Percentiles rank a stretch among this genome's conserved stretches.
Evolutionary conservation across 2,329 filamentous ascomycete genomes (phyloP).

Genomic region (Colletotrichum sp.): DNA sequence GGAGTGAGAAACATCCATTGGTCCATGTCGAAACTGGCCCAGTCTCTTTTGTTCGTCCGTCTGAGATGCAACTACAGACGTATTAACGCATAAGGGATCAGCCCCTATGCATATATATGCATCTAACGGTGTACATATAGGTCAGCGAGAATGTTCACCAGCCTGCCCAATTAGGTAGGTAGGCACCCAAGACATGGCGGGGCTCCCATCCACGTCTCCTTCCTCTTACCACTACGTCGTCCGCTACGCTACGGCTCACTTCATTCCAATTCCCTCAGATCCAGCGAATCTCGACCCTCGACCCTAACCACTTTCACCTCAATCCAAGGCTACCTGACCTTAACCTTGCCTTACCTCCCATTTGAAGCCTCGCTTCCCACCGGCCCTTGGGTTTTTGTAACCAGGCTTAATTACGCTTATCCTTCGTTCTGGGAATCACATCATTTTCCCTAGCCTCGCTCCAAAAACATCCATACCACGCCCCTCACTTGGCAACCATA

Average conservation of each 20-base stretch:
- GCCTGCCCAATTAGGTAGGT: conserved; percentile 14
- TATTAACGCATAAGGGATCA: not conserved
- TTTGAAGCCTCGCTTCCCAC: not conserved
- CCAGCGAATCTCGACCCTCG: not conserved
- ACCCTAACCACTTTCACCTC: not conserved
- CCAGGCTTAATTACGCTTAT: not conserved
- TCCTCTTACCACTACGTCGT: not conserved
- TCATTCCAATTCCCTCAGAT: not conserved
- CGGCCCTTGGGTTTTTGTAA: not conserved
- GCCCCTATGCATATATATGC: not conserved
- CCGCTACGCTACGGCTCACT: not conserved
- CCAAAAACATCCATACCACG: not conserved
- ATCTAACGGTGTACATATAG: not conserved
- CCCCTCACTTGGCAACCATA: not conserved
- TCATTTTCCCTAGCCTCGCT: not conserved
- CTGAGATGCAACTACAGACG: not conserved
- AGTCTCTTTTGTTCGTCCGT: not conserved
- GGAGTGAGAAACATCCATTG: not conserved
- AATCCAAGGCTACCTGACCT: not conserved
- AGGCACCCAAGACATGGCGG: not conserved
- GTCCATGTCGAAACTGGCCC: not conserved
- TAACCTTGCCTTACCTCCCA: not conserved
- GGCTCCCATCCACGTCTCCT: not conserved
- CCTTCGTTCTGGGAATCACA: not conserved
- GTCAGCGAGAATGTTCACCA: not conserved